phyloP scores from a whole-genome alignment of 345 rosid species.

The Sonneratia alba region DNA sequence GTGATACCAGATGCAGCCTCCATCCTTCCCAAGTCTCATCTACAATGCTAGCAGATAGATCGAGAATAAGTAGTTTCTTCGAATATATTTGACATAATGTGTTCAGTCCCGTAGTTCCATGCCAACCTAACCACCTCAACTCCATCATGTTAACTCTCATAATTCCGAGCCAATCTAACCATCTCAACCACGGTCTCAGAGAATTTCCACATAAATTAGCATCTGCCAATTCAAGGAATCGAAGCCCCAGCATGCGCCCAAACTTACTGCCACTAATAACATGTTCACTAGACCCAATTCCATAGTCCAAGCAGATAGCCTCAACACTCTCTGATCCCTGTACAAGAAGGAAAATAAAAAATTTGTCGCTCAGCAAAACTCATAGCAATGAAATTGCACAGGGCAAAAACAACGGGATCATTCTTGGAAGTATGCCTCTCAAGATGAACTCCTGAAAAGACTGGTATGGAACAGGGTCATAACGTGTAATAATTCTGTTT shows the following conservation, averaged over 20 bases:
- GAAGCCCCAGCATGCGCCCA: not conserved
- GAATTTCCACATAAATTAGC: not conserved
- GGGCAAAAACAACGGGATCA: not conserved
- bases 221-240: not conserved
- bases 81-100: not conserved
- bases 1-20: not conserved
- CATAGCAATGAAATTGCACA: not conserved
- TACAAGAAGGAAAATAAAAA: not conserved
- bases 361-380: not conserved
- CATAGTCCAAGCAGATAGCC: not conserved
- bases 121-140: slow-evolving; percentile 7
- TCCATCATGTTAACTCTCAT: not conserved
- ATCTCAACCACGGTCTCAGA: not conserved
- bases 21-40: slow-evolving; percentile 1
- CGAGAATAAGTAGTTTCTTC: not conserved
- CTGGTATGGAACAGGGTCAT: no score
- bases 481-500: no score
- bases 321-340: not conserved
- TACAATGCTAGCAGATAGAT: slow-evolving; percentile 3
- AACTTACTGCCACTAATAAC: not conserved
- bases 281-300: not conserved
- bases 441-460: no score
- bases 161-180: slow-evolving; percentile 5
- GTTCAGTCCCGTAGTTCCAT: not conserved
- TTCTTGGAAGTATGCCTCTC: no score